Base-by-base conservation (phyloP, 1,284 basidiomycete species). In the Rhodotorula mucilaginosa region DNA sequence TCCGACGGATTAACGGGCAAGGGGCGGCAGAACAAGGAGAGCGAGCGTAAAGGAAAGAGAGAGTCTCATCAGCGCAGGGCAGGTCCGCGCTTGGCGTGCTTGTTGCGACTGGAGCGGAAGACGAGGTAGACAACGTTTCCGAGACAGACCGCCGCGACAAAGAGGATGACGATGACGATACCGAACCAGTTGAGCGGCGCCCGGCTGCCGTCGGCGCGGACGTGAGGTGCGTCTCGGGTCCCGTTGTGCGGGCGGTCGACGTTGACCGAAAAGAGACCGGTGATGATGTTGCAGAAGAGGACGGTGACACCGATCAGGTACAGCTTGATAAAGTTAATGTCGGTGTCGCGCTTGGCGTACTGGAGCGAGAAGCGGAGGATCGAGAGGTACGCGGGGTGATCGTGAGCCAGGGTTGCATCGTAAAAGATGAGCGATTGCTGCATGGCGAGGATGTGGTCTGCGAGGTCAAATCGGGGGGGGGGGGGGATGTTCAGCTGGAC, bases 371-470 rank as follows among this genome's bases (percentile, higher is more conserved):
- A 82, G 4, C 88, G 86, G 4, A 97, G 85, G 72, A 93, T 88
- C 10, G 89, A 87, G 19, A 96, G 83, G 80, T 96, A 97, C 1
- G 88, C 88, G 2, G 90, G 90, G 79, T 97, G 93, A 44, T 90
- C 90, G 77, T 96, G 89, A 69, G 89, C 89, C 34, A 98, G 84
- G 81, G 93, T 89, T 52, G 89, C 89, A 79, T 97, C 94, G 81
- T 91, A 92, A 80, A 96, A 90, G n/a, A 85, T 86, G 62, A 98
- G 85, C 4, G 92, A 88, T 76, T 91, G 89, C 77, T 95, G 90
- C 74, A 97, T 84, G 3, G 92, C 89, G 46, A 95, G 81, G 74
- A 97, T 93, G 81, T 98, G 95, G 82, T 98, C 93, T 93, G 73
- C 23, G 18, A 1, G 44, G 16, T 31, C 58, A 46, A 31, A 44